Evolutionary conservation across 805 yeast genomes (phyloP).

Genomic region (Candida loeiensis): DNA sequence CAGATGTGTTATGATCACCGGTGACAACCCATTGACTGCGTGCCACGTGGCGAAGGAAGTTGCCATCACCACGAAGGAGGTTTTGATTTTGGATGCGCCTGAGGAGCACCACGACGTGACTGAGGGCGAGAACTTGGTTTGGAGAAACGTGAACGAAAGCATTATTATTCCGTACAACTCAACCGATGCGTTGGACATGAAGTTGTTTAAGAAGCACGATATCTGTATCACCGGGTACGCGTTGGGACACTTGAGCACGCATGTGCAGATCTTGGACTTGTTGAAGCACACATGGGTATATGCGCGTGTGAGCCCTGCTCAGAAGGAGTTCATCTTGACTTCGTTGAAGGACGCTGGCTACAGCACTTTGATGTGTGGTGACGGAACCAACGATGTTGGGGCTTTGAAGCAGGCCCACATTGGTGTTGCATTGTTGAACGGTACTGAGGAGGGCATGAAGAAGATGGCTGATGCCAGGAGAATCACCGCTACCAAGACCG

Average conservation of each 20-base stretch:
- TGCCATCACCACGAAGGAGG: constrained; percentile 77
- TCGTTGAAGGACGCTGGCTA: constrained; percentile 85
- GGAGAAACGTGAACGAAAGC: constrained; percentile 84
- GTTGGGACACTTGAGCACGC: constrained; percentile 59
- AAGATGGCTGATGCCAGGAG: constrained; percentile 80
- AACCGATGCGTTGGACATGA: constrained; percentile 50
- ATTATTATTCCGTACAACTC: constrained; percentile 64
- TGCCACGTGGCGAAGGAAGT: constrained; percentile 97
- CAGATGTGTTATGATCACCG: constrained; percentile 96
- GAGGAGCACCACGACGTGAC: constrained; percentile 56
- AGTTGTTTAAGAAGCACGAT: constrained; percentile 65
- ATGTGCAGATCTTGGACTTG: constrained; percentile 65
- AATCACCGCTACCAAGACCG: constrained; percentile 56
- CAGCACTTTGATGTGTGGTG: constrained; percentile 97
- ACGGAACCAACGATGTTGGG: constrained; percentile 99
- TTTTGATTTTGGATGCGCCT: constrained; percentile 81
- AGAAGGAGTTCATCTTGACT: constrained; percentile 86
- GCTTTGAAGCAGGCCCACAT: constrained; percentile 98
- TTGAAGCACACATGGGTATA: constrained; percentile 93
- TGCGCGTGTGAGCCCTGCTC: constrained; percentile 95
- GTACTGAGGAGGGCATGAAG: constrained; percentile 91
- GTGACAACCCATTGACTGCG: constrained; percentile 98
- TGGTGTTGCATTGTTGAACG: constrained; percentile 96
- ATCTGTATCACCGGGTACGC: constrained; percentile 94
- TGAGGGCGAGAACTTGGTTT: constrained; percentile 57